Base-by-base conservation (phyloP, 495 filamentous ascomycete species). In the Daldinia vernicosa region DNA sequence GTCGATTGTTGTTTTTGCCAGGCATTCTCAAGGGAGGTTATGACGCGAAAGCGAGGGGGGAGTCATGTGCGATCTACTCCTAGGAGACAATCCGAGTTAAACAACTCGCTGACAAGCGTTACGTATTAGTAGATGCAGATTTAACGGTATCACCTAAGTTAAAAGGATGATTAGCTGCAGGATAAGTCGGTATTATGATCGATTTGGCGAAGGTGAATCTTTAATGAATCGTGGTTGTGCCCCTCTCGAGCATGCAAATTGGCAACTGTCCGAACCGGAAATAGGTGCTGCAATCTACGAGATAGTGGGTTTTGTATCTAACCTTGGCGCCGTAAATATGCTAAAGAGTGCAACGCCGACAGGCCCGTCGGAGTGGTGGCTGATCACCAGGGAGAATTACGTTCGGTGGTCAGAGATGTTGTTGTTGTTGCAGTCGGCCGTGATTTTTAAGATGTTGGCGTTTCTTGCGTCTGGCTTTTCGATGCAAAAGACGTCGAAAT, bases 1-100 rank as follows among this genome's bases (percentile, higher is more conserved):
- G 81, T 74, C 82, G 81, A 58, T 77, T 74, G 45, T 58, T 69
- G 70, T 77, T 80, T 77, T 82, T 83, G 63, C 82, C 80, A 73
- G 85, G 85, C 86, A 88, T 88, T 72, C 70, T 83, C 69, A 73
- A 75, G 70, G 40, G 73, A 63, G 71, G 63, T 66, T 71, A 71
- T 60, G 65, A 76, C 64, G 63, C 63, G 76, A 65, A 53, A 54
- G 70, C 54, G 63, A 70, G 60, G 53, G 60, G 53, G 75, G 66
- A 69, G 66, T 75, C 79, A 82, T 82, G 74, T 73, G 65, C 58
- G 72, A 71, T 70, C 30, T 62, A 50, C 15, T 39, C 24, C 35
- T 24, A 52, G 30, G 61, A 57, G 73, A 50, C 39, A 60, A 19
- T 56, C 28, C 66, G 40, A 32, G 64, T 54, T 52, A 60, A 68